Conservation (phyloP, 108 stramenopile species). For the Skeletonema menzelii region DNA sequence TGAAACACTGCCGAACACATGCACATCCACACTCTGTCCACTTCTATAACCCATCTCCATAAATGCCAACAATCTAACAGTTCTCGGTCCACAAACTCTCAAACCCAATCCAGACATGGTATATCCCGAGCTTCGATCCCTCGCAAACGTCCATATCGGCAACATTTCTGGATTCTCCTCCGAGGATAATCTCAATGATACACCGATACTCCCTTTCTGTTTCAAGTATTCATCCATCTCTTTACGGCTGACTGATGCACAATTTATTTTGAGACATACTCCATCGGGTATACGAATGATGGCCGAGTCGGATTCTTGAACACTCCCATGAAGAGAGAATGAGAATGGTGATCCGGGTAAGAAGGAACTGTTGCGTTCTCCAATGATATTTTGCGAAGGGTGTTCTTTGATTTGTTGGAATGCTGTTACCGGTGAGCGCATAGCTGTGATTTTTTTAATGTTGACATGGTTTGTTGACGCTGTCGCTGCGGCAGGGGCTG, state of each 20-base stretch:
- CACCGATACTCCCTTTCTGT: constrained; percentile 42
- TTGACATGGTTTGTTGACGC: constrained; percentile 4
- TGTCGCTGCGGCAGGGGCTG: constrained; percentile 1
- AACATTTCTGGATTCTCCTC: constrained; percentile 46
- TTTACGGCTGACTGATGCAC: constrained; percentile 32
- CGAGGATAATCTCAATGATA: constrained; percentile 20
- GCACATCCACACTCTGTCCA: constrained; percentile 36
- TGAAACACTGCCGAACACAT: constrained; percentile 39
- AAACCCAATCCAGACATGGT: constrained; percentile 31
- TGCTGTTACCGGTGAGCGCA: constrained; percentile 28
- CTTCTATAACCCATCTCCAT: constrained; percentile 48
- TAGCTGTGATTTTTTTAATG: constrained; percentile 20
- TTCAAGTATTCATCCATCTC: constrained; percentile 19
- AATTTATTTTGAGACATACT: constrained; percentile 21
- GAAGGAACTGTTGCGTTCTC: constrained; percentile 29
- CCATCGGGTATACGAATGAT: constrained; percentile 42
- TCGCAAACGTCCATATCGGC: constrained; percentile 46
- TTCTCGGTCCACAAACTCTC: constrained; percentile 31
- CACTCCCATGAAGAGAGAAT: constrained; percentile 29
- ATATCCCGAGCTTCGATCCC: constrained; percentile 20
- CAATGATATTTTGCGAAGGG: constrained; percentile 25
- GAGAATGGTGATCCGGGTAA: constrained; percentile 45
- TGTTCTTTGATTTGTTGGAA: constrained; percentile 33
- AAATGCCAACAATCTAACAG: constrained; percentile 27
- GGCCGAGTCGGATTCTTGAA: constrained; percentile 30